phyloP scores from a whole-genome alignment of 495 filamentous ascomycete genomes.

The Chaetomium cochliodes region DNA sequence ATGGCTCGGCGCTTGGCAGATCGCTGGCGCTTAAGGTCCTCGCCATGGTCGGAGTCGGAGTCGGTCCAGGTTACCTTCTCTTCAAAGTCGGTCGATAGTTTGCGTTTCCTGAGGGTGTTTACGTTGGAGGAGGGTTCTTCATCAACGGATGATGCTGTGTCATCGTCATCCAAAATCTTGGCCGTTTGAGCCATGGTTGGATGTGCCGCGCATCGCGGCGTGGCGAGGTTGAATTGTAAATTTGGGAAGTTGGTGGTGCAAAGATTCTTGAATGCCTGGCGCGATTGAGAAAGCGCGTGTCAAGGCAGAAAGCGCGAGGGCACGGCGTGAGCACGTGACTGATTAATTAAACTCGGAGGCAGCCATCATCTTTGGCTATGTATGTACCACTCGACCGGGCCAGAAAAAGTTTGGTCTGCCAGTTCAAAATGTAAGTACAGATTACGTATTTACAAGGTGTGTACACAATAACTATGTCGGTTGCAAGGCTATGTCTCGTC shows the following conservation, averaged over 20 bases:
- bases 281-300: background rate
- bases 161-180: slow-evolving; percentile 31
- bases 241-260: background rate
- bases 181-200: slow-evolving; percentile 26
- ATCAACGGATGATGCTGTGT: slow-evolving; percentile 22
- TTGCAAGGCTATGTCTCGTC: too few species aligned
- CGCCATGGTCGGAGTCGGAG: slow-evolving; percentile 40
- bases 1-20: slow-evolving; percentile 29
- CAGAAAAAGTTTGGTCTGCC: background rate
- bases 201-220: slow-evolving; percentile 4
- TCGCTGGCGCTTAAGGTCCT: slow-evolving; percentile 32
- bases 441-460: background rate
- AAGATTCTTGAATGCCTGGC: background rate
- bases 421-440: too few species aligned
- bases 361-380: too few species aligned
- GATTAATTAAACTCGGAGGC: background rate
- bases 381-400: too few species aligned
- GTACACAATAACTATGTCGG: too few species aligned
- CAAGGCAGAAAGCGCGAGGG: background rate
- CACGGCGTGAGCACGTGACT: slow-evolving; percentile 24
- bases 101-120: slow-evolving; percentile 29
- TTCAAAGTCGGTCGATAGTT: slow-evolving; percentile 27
- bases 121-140: background rate
- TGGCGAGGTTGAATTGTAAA: background rate
- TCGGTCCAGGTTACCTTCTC: slow-evolving; percentile 46